Evolutionary conservation across 768 basidiomycete genomes (phyloP).

Genomic region (Hirschioporus abietinus): DNA sequence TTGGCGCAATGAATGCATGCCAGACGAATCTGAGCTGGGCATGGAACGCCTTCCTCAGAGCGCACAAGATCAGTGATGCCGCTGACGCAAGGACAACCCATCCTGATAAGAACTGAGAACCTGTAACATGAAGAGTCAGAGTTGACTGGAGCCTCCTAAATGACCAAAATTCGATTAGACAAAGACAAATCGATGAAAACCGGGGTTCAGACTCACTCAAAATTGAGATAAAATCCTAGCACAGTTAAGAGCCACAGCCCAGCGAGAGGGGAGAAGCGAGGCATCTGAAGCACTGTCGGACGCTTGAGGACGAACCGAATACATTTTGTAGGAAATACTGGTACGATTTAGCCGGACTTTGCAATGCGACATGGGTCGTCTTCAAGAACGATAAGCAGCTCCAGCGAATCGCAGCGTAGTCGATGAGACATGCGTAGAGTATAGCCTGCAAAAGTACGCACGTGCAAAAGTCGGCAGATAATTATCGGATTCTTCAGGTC

Average conservation of each 20-base stretch:
- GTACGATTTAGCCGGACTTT: neutral
- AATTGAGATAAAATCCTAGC: neutral
- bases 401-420: neutral
- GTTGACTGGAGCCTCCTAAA: neutral
- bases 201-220: neutral
- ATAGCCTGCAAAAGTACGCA: neutral
- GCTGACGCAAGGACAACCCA: constrained; percentile 24
- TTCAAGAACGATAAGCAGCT: neutral
- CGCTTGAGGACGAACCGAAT: neutral
- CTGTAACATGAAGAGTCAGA: constrained; percentile 18
- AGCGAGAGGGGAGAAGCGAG: neutral
- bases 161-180: neutral
- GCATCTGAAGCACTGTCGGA: neutral
- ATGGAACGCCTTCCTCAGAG: constrained; percentile 22
- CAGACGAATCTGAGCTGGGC: constrained; percentile 44
- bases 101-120: constrained; percentile 23
- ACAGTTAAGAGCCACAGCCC: neutral
- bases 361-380: neutral
- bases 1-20: constrained; percentile 44
- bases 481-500: neutral
- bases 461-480: neutral
- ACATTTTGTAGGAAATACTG: neutral
- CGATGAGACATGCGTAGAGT: neutral
- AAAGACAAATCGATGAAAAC: neutral
- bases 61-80: constrained; percentile 15